Conservation (phyloP, 2,329 filamentous ascomycete species). For the Reticulascus tulasneorum region DNA sequence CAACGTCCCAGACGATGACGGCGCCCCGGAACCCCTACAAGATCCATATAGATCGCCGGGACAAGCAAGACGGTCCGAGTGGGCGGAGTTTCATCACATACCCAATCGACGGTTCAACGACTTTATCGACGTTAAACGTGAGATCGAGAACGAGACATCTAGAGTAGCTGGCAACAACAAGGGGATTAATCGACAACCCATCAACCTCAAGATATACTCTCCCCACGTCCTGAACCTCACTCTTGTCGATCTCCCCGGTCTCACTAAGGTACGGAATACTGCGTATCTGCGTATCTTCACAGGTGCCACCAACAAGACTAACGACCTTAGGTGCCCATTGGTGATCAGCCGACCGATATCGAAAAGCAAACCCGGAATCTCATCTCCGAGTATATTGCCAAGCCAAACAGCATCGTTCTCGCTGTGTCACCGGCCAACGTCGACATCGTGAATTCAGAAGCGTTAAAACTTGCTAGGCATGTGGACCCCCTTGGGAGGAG, state of each 20-base stretch:
- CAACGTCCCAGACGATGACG: slow-evolving; percentile 75
- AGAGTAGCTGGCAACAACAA: slow-evolving; percentile 93
- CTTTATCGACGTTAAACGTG: slow-evolving; percentile 88
- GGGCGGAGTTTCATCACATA: slow-evolving; percentile 96
- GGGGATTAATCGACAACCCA: slow-evolving; percentile 94
- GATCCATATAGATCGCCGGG: slow-evolving; percentile 75
- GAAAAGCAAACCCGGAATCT: slow-evolving; percentile 97
- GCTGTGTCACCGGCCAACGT: slow-evolving; percentile 97
- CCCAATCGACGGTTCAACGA: slow-evolving; percentile 85
- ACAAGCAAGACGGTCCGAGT: slow-evolving; percentile 63
- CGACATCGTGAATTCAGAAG: slow-evolving; percentile 97
- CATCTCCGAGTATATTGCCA: slow-evolving; percentile 97
- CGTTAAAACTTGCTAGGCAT: slow-evolving; percentile 92
- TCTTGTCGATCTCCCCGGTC: slow-evolving; percentile 87
- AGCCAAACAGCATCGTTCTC: slow-evolving; percentile 96
- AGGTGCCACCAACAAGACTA: slow-evolving; percentile 4
- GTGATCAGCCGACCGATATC: slow-evolving; percentile 94
- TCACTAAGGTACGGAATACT: slow-evolving; percentile 71
- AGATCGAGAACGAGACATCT: slow-evolving; percentile 95
- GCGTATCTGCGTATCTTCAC: neutral
- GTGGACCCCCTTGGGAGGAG: slow-evolving; percentile 91
- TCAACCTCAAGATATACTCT: slow-evolving; percentile 98
- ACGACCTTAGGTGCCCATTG: slow-evolving; percentile 73
- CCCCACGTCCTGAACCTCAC: slow-evolving; percentile 95
- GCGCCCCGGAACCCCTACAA: slow-evolving; percentile 59